Percentiles rank a stretch among this genome's conserved stretches.
phyloP scores from a whole-genome alignment of 345 rosid genomes.

The Eucalyptus marginata region DNA sequence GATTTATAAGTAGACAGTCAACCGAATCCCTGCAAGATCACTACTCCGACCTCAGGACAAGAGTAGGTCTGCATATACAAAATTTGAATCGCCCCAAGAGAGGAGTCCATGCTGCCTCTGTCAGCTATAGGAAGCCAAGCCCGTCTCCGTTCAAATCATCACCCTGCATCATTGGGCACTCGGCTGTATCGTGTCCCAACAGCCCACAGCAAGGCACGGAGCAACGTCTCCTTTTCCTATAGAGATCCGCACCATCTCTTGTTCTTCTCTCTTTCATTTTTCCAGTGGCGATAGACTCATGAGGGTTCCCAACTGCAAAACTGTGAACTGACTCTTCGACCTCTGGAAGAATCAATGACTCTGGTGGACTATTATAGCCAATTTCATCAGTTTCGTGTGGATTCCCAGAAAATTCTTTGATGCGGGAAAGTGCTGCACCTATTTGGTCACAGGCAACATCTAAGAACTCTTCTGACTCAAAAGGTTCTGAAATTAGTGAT shows the following conservation, averaged over 20 bases:
- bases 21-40: not conserved
- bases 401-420: slow-evolving; percentile 28
- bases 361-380: slow-evolving; percentile 23
- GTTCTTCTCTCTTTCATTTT: slow-evolving; percentile 39
- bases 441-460: slow-evolving; percentile 46
- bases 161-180: slow-evolving; percentile 23
- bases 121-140: slow-evolving; percentile 10
- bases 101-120: not conserved
- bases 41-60: not conserved
- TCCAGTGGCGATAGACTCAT: slow-evolving; percentile 14
- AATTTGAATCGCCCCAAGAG: not conserved
- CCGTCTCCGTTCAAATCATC: slow-evolving; percentile 7
- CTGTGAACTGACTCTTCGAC: slow-evolving; percentile 30
- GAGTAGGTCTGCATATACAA: not conserved
- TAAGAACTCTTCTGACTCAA: slow-evolving; percentile 39
- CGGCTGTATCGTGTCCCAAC: slow-evolving; percentile 35
- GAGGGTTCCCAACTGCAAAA: slow-evolving; percentile 16
- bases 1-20: not conserved
- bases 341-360: slow-evolving; percentile 28
- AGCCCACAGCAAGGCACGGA: slow-evolving; percentile 34
- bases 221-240: slow-evolving; percentile 24
- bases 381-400: slow-evolving; percentile 6
- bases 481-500: slow-evolving; percentile 26
- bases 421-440: slow-evolving; percentile 14
- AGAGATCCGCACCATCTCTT: slow-evolving; percentile 22